phyloP scores from a whole-genome alignment of 768 basidiomycete species.

The Lactarius evosmus region DNA sequence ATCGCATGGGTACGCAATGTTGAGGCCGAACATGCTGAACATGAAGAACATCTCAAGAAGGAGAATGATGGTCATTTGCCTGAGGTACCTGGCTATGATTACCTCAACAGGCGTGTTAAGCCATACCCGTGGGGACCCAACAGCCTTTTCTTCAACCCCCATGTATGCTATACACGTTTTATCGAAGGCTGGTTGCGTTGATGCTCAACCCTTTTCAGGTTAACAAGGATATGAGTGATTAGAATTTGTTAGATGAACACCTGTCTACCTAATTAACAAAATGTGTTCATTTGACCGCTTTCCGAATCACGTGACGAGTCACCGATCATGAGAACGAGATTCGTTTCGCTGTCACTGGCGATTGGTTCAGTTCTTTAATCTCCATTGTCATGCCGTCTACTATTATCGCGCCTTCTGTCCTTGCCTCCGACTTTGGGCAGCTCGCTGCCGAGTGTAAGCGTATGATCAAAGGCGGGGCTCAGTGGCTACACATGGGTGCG shows the following conservation, averaged over 20 bases:
- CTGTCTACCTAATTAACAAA: slow-evolving; percentile 17
- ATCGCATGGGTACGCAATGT: slow-evolving; percentile 49
- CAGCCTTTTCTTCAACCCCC: slow-evolving; percentile 76
- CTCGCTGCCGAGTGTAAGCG: slow-evolving; percentile 93
- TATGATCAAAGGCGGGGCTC: slow-evolving; percentile 92
- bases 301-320: background rate
- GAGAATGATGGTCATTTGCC: slow-evolving; percentile 74
- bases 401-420: slow-evolving; percentile 95
- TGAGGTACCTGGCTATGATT: slow-evolving; percentile 67
- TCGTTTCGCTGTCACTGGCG: background rate
- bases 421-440: slow-evolving; percentile 96
- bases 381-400: slow-evolving; percentile 66
- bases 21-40: slow-evolving; percentile 64
- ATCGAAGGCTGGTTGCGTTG: slow-evolving; percentile 8
- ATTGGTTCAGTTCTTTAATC: background rate
- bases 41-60: slow-evolving; percentile 63
- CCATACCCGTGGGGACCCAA: slow-evolving; percentile 87
- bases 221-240: slow-evolving; percentile 59
- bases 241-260: slow-evolving; percentile 26
- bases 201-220: slow-evolving; percentile 38
- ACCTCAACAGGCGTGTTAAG: slow-evolving; percentile 70
- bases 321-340: background rate
- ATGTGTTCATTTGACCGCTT: background rate
- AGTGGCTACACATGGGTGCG: slow-evolving; percentile 98
- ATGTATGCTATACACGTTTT: slow-evolving; percentile 43